Conservation (phyloP, 1,284 basidiomycete genomes). For the Pulveroboletus sp. region DNA sequence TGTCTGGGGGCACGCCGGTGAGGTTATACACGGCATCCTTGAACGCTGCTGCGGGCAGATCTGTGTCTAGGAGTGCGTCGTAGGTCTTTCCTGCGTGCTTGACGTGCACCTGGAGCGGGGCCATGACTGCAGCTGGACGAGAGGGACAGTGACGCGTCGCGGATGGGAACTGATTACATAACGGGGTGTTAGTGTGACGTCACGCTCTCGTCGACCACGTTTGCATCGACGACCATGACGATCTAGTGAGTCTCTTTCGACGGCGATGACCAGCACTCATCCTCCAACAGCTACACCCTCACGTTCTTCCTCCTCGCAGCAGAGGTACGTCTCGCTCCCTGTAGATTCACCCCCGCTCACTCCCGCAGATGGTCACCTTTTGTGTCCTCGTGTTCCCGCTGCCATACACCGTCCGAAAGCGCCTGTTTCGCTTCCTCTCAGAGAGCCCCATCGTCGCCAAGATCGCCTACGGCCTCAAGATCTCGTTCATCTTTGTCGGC, state of each 20-base stretch:
- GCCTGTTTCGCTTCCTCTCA: constrained; percentile 76
- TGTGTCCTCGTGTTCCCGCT: constrained; percentile 75
- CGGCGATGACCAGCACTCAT: background rate
- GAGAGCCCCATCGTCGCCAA: constrained; percentile 70
- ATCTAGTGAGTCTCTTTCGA: constrained; percentile 55
- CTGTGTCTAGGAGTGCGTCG: constrained; percentile 66
- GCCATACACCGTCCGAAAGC: constrained; percentile 72
- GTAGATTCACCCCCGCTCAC: background rate
- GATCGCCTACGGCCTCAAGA: constrained; percentile 82
- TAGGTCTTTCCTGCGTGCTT: constrained; percentile 89
- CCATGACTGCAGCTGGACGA: constrained; percentile 51
- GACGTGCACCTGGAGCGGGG: constrained; percentile 72
- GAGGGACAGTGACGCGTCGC: constrained; percentile 30
- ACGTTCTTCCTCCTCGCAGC: constrained; percentile 77
- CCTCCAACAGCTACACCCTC: constrained; percentile 58
- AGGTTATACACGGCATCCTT: constrained; percentile 80
- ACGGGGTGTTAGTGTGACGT: constrained; percentile 26
- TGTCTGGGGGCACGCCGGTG: constrained; percentile 86
- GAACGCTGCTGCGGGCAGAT: constrained; percentile 71
- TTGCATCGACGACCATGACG: constrained; percentile 51
- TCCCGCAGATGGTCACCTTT: constrained; percentile 66
- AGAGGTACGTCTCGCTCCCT: constrained; percentile 46
- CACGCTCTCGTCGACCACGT: constrained; percentile 24
- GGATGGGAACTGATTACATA: constrained; percentile 35
- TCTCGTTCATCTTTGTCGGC: constrained; percentile 92